A percentile compares a stretch with the other conserved stretches of the same genome.
phyloP scores from a whole-genome alignment of 1,139 yeast genomes.

The Pichia sp. region DNA sequence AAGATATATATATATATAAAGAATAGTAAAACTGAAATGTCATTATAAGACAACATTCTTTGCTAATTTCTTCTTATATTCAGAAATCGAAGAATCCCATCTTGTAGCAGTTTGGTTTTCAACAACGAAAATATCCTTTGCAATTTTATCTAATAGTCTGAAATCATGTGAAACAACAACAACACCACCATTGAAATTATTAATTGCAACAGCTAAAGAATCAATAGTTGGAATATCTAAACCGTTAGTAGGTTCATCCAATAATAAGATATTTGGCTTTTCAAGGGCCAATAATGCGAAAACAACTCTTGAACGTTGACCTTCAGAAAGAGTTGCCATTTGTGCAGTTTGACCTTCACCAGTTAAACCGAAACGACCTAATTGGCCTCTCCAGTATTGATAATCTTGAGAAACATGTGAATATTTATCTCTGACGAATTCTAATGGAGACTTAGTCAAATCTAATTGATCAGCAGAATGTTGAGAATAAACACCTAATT shows the following conservation, averaged over 20 bases:
- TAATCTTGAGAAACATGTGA: constrained; percentile 87
- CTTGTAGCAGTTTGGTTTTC: constrained; percentile 91
- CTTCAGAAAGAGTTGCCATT: constrained; percentile 98
- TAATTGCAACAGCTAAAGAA: constrained; percentile 93
- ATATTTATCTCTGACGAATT: constrained; percentile 93
- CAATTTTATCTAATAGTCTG: constrained; percentile 95
- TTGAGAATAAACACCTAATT: constrained; percentile 97
- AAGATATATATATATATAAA: not conserved
- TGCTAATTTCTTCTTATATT: constrained; percentile 91
- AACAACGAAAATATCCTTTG: constrained; percentile 93
- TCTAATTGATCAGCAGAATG: constrained; percentile 98
- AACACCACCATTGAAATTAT: constrained; percentile 94
- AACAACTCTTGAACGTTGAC: constrained; percentile 98
- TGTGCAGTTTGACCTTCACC: constrained; percentile 99
- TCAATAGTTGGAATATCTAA: constrained; percentile 97
- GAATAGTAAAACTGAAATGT: not conserved
- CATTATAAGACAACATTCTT: constrained; percentile 66
- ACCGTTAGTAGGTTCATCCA: constrained; percentile 99
- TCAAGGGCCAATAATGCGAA: constrained; percentile 94
- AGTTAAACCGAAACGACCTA: constrained; percentile 96
- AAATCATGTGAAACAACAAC: constrained; percentile 98
- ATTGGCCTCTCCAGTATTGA: constrained; percentile 98
- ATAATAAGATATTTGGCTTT: constrained; percentile 85
- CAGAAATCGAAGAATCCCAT: constrained; percentile 90
- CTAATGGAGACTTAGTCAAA: constrained; percentile 88